Evolutionary conservation across 805 yeast genomes (phyloP), one percentile per base, ranked within the genome.

Genomic region (Wickerhamomyces silvicola): DNA sequence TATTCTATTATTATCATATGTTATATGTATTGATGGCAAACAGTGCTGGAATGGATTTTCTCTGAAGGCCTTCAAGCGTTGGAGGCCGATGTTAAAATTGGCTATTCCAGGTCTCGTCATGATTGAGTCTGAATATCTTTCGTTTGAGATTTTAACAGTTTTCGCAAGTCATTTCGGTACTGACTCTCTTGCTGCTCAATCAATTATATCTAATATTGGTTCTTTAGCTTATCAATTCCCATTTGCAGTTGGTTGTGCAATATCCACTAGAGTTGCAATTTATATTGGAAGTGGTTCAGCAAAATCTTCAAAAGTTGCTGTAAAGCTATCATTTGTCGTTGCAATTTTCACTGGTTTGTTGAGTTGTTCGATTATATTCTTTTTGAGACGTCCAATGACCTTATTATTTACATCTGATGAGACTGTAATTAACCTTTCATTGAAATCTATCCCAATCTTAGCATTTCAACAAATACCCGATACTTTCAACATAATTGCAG

Each of bases 41-140:
- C 68, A 72, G 44, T 82, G 90, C 46, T 81, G 90, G 90, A 70
- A 62, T 39, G 90, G 90, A 0, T 62, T 73, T 19, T 42, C 69
- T 0, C 22, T 41, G 29, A 66, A 66, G 23, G 67, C 75, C 5
- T 64, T 76, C 36, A 56, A 62, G 4, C 74, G 74, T 43, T 75
- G 87, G 78, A 60, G 58, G 14, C 77, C 73, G 36, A 70, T 75
- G 68, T 61, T 70, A 18, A 65, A 59, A 33, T 62, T 81, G 25
- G 86, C 88, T 1, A 39, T 81, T 2, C 84, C 87, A 0, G 90
- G 92, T 2, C 68, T 81, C 17, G 59, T 81, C 21, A 81, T 81
- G 79, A 69, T 79, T 15, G 87, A 79, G 50, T 77, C 84, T 6
- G 92, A 82, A 50, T 81, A 78, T 52, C 48, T 79, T 22, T 85